Conservation (phyloP, 139 green algal species). For the Pleodorina starrii region DNA sequence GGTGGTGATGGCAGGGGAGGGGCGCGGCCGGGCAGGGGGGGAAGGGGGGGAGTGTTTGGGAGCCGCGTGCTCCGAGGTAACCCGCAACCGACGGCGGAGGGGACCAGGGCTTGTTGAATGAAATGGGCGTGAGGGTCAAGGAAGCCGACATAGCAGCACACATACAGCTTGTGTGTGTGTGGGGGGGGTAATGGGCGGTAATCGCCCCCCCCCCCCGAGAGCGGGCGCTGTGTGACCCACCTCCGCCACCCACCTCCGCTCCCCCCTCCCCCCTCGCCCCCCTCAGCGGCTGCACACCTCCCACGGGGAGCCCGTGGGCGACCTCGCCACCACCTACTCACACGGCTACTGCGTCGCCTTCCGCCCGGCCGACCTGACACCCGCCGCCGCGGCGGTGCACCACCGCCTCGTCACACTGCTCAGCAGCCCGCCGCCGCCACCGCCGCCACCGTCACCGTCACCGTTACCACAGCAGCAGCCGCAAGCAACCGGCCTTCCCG, state of each 20-base stretch:
- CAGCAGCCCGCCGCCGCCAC: neutral
- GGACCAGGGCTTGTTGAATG: neutral
- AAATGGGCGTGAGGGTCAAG: too few relatives aligned
- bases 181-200: too few relatives aligned
- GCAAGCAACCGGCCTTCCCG: neutral
- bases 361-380: slow-evolving; percentile 32
- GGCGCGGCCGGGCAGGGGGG: too few relatives aligned
- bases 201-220: too few relatives aligned
- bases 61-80: too few relatives aligned
- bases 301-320: slow-evolving; percentile 31
- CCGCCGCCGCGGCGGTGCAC: neutral
- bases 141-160: too few relatives aligned
- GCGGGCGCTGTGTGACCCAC: neutral
- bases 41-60: neutral
- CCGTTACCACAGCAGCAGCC: slow-evolving; percentile 26
- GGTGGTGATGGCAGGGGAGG: neutral
- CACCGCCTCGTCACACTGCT: neutral
- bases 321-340: neutral
- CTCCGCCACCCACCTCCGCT: neutral
- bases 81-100: neutral
- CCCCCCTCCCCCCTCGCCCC: neutral
- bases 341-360: slow-evolving; percentile 35
- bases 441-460: neutral
- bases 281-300: slow-evolving; percentile 36
- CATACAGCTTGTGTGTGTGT: too few relatives aligned